Percentiles rank a stretch among this genome's conserved stretches.
These are phyloP conservation scores for Betula pendula DNA, from an alignment of 306 rosid species.

Conservation along the genomic window DNA sequence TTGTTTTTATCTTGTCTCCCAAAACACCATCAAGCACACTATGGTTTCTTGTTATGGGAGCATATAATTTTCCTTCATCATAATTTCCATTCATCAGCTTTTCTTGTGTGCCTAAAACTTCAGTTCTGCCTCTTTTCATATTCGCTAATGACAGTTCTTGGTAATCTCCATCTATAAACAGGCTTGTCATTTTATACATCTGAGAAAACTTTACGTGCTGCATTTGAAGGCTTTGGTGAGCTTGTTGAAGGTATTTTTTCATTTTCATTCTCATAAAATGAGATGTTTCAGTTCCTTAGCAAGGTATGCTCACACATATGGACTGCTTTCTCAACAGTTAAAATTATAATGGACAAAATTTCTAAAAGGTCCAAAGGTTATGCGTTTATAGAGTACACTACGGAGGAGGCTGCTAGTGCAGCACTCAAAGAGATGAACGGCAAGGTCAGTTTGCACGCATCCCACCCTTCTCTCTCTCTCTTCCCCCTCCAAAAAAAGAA, in stretches of 20 bases:
- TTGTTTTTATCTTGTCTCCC: neutral
- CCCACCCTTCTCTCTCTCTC: too few species aligned
- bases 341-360: conserved; percentile 83
- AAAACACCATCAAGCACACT: neutral
- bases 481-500: too few species aligned
- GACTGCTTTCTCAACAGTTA: conserved; percentile 51
- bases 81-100: neutral
- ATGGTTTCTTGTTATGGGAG: neutral
- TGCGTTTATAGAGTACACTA: conserved; percentile 83
- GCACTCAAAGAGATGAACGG: conserved; percentile 94
- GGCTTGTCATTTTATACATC: conserved; percentile 62
- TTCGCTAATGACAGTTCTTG: neutral
- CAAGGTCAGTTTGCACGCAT: conserved; percentile 46
- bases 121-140: neutral
- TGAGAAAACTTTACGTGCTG: conserved; percentile 54
- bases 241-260: conserved; percentile 65
- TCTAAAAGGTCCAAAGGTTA: conserved; percentile 94
- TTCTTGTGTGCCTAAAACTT: neutral
- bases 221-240: conserved; percentile 56
- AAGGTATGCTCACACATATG: conserved; percentile 16
- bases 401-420: conserved; percentile 80
- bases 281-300: conserved; percentile 4
- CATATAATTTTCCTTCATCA: neutral
- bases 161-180: conserved; percentile 4
- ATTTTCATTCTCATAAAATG: neutral